Conservation (phyloP, 345 rosid genomes). For the Turnera subulata region DNA sequence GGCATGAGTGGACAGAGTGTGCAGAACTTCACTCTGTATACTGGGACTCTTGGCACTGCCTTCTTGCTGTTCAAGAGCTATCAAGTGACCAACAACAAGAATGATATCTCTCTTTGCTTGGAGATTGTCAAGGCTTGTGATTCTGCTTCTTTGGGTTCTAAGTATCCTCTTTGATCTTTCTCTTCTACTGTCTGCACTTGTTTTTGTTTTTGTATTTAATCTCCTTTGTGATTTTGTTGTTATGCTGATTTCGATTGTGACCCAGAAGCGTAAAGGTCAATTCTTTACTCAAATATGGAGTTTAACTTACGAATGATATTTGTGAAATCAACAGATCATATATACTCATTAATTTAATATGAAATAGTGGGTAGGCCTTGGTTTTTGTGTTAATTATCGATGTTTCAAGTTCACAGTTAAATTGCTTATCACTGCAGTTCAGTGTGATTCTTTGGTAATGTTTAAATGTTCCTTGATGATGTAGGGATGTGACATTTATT, state of each 20-base stretch:
- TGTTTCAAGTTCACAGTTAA: too few relatives aligned
- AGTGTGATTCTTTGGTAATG: not conserved
- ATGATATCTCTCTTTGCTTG: slow-evolving; percentile 22
- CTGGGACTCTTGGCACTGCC: slow-evolving; percentile 26
- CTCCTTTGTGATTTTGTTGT: not conserved
- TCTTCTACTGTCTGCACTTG: not conserved
- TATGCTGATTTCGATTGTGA: too few relatives aligned
- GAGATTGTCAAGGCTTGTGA: slow-evolving; percentile 25
- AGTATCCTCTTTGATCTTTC: not conserved
- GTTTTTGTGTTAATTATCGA: too few relatives aligned
- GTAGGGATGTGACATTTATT: slow-evolving; percentile 28
- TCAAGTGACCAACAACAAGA: slow-evolving; percentile 16
- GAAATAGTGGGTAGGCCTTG: too few relatives aligned
- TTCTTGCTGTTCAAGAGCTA: slow-evolving; percentile 20
- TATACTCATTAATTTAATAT: too few relatives aligned
- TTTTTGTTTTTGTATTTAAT: not conserved
- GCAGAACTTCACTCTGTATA: slow-evolving; percentile 22
- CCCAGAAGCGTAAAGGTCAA: not conserved
- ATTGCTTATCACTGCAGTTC: not conserved
- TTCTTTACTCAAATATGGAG: not conserved
- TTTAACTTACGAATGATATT: too few relatives aligned
- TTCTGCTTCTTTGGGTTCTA: slow-evolving; percentile 17
- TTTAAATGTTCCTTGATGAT: not conserved
- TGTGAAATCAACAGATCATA: too few relatives aligned
- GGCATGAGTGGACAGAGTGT: slow-evolving; percentile 14